phyloP scores from a whole-genome alignment of 2,329 filamentous ascomycete genomes.

The Cadophora sp. region DNA sequence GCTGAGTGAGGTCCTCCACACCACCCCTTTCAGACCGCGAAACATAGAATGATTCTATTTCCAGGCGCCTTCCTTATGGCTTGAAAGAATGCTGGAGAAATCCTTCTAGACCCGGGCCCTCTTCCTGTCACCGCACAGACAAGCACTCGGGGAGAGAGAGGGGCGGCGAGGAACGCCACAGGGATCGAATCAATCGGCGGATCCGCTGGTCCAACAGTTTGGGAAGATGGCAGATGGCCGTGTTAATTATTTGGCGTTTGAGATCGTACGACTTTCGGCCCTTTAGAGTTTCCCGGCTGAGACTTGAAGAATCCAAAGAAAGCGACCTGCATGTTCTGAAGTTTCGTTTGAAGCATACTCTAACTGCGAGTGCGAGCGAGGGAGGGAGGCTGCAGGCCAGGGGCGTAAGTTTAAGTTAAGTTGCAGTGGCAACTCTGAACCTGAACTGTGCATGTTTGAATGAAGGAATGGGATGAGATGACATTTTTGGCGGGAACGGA shows the following conservation, averaged over 20 bases:
- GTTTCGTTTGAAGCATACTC: background rate
- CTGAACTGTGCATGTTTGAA: background rate
- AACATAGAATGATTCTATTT: background rate
- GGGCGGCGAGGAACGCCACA: too few species aligned
- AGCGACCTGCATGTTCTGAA: background rate
- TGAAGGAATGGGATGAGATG: background rate
- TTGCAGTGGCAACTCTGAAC: too few species aligned
- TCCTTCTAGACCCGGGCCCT: background rate
- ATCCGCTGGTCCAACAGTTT: background rate
- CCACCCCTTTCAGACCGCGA: background rate
- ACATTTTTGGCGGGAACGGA: background rate
- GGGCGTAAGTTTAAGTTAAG: background rate
- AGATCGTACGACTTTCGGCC: background rate
- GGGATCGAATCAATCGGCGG: conserved; percentile 1
- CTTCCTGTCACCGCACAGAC: conserved; percentile 6
- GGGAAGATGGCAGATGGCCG: background rate
- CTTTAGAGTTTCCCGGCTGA: background rate
- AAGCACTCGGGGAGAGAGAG: background rate
- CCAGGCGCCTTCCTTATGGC: background rate
- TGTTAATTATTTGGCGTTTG: background rate
- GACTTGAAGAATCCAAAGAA: background rate
- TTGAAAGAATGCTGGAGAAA: background rate
- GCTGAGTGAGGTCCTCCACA: background rate
- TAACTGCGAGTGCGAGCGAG: background rate
- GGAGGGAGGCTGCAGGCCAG: background rate